phyloP scores from a whole-genome alignment of 2,329 filamentous ascomycete genomes.

The Pseudogymnoascus sp. region DNA sequence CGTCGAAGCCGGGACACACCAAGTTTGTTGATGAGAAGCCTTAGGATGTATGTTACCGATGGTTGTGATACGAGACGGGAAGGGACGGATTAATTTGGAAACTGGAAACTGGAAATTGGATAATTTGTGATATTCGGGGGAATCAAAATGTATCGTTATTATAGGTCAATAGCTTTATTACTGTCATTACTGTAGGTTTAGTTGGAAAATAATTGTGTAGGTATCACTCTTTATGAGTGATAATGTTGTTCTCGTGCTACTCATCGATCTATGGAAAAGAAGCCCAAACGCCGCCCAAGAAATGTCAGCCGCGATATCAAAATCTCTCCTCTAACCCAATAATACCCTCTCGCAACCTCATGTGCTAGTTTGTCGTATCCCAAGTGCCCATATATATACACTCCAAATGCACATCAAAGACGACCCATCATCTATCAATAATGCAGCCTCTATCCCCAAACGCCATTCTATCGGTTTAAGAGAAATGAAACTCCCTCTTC shows the following conservation, averaged over 20 bases:
- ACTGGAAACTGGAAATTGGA: background rate
- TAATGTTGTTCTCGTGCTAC: background rate
- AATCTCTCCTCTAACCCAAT: background rate
- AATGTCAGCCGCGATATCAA: background rate
- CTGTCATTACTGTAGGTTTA: background rate
- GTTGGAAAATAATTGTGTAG: background rate
- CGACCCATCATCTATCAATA: background rate
- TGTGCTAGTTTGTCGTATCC: background rate
- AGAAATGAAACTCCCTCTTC: constrained; percentile 56
- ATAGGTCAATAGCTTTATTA: background rate
- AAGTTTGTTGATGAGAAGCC: constrained; percentile 28
- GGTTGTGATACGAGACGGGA: constrained; percentile 16
- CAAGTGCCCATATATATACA: background rate
- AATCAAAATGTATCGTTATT: background rate
- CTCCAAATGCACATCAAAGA: background rate
- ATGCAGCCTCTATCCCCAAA: constrained; percentile 6
- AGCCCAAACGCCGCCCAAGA: background rate
- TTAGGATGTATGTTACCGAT: constrained; percentile 15
- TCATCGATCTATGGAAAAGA: background rate
- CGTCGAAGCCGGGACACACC: constrained; percentile 19
- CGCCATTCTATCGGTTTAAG: constrained; percentile 20
- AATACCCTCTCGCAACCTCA: background rate
- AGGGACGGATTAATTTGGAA: constrained; percentile 13
- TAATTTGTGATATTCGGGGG: background rate
- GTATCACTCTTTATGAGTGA: background rate